phyloP scores from a whole-genome alignment of 257 asterid genomes.

The Lithospermum erythrorhizon region DNA sequence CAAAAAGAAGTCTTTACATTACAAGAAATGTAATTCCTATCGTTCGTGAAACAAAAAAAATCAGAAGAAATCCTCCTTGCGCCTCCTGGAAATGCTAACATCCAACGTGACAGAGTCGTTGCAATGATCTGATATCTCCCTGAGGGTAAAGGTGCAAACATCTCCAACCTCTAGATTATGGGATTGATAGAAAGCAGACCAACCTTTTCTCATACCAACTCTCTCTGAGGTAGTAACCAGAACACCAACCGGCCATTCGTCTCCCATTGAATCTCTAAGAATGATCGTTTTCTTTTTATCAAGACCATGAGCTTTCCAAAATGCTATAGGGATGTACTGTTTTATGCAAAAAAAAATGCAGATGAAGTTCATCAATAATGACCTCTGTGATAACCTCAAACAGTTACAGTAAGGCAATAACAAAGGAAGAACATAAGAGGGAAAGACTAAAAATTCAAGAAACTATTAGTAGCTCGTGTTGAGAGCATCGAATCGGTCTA shows the following conservation, averaged over 20 bases:
- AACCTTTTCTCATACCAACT: background rate
- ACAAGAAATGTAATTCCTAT: too few species aligned
- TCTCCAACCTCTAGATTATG: conserved; percentile 2
- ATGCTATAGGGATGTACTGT: conserved; percentile 17
- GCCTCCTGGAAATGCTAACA: background rate
- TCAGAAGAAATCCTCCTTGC: background rate
- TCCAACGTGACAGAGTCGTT: background rate
- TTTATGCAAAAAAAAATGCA: background rate
- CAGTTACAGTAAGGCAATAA: background rate
- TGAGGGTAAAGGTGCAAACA: conserved; percentile 5
- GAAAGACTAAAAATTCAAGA: background rate
- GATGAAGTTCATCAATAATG: background rate
- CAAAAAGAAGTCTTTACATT: too few species aligned
- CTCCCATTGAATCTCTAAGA: conserved; percentile 11
- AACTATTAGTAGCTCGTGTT: background rate
- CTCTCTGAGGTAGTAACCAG: background rate
- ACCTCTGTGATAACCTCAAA: background rate
- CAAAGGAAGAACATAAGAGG: background rate
- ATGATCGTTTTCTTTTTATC: background rate
- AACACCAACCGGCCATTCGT: conserved; percentile 8
- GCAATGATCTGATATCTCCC: background rate
- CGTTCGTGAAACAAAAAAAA: too few species aligned
- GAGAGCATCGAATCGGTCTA: too few species aligned
- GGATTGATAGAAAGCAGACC: background rate
- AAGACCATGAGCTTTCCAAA: conserved; percentile 10